Evolutionary conservation across 768 basidiomycete genomes (phyloP).

Genomic region (Tephrocybe sp.): DNA sequence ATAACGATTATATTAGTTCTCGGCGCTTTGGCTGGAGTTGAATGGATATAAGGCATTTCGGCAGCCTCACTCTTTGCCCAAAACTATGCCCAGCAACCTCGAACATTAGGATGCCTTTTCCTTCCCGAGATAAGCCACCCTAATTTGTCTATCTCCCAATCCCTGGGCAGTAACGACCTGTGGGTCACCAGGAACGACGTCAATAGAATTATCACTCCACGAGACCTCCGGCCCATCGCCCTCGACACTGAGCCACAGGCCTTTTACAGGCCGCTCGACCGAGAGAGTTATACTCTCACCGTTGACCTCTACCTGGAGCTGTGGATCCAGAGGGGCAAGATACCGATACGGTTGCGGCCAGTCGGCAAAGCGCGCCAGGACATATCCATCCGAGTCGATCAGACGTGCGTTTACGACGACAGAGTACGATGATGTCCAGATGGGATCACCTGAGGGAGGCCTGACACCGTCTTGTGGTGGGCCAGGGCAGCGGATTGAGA

Average conservation of each 20-base stretch:
- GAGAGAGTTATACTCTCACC: conserved; percentile 47
- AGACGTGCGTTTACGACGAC: conserved; percentile 67
- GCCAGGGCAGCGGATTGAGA: conserved; percentile 55
- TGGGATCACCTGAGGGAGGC: no score
- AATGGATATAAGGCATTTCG: no score
- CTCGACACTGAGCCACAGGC: conserved; percentile 66
- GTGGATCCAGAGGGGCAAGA: conserved; percentile 59
- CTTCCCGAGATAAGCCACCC: conserved; percentile 37
- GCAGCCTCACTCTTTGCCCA: no score
- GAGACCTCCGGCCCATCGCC: conserved; percentile 34
- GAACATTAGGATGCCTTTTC: conserved; percentile 27
- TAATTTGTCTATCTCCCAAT: conserved; percentile 55
- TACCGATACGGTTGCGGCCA: conserved; percentile 91
- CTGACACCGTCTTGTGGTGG: no score
- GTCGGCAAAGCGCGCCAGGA: conserved; percentile 69
- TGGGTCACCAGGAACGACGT: conserved; percentile 77
- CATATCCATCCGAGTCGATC: conserved; percentile 44
- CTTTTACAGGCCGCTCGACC: conserved; percentile 67
- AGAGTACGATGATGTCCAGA: conserved; percentile 41
- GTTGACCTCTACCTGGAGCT: conserved; percentile 40
- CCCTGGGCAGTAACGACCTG: conserved; percentile 60
- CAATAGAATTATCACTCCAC: conserved; percentile 85
- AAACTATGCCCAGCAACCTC: no score
- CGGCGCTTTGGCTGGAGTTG: no score
- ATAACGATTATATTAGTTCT: no score